Conservation (phyloP, 1,284 basidiomycete species). For the Athelia sp. region DNA sequence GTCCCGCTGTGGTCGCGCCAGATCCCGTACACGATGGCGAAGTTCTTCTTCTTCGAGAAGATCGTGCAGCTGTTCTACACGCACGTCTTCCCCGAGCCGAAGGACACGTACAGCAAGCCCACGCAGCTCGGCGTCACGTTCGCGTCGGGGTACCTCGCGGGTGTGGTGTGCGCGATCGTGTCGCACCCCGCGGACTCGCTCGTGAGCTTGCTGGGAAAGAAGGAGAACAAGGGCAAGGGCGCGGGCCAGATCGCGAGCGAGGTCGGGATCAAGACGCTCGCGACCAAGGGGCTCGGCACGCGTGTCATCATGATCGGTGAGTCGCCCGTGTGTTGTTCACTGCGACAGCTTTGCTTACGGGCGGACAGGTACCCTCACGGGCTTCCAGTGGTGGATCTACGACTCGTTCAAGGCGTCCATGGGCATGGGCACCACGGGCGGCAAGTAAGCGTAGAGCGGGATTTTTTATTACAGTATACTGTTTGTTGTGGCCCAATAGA, state of each 20-base stretch:
- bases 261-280: conserved; percentile 54
- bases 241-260: conserved; percentile 63
- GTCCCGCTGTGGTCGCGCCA: conserved; percentile 79
- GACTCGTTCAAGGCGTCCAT: conserved; percentile 75
- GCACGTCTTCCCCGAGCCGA: conserved; percentile 68
- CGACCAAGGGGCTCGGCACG: conserved; percentile 77
- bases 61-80: conserved; percentile 75
- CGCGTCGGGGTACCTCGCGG: conserved; percentile 77
- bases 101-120: conserved; percentile 63
- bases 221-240: conserved; percentile 71
- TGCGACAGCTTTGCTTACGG: conserved; percentile 52
- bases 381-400: conserved; percentile 91
- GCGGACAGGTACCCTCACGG: conserved; percentile 25
- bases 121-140: conserved; percentile 81
- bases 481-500: too few relatives aligned
- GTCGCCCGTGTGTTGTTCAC: conserved; percentile 7
- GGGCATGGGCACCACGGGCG: conserved; percentile 81
- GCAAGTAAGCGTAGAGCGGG: conserved; percentile 49
- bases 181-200: conserved; percentile 80
- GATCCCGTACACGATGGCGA: conserved; percentile 87
- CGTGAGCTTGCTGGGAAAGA: conserved; percentile 77
- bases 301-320: conserved; percentile 74
- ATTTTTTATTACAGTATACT: too few relatives aligned
- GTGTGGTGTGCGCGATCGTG: conserved; percentile 78
- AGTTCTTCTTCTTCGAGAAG: conserved; percentile 83